Base-by-base conservation (phyloP, 257 asterid species). In the Verbascum thapsus region DNA sequence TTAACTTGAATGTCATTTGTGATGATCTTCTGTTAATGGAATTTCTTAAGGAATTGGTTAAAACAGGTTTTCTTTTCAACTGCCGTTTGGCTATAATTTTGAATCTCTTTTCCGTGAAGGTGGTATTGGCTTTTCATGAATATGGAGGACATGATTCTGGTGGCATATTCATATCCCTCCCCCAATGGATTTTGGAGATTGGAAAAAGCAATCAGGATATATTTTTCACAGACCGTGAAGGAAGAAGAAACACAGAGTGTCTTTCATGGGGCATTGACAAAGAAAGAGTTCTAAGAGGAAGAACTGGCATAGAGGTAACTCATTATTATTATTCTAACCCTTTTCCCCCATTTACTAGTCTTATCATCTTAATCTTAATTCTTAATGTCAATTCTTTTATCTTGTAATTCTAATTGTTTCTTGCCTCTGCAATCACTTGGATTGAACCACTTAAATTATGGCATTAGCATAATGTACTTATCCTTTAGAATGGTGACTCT, bases 231-330 rank as follows among this genome's bases (percentile, higher is more conserved):
- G 92, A 84, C 52, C 87, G 87, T 61, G 87, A 78, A 80, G 89
- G 95, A 69, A 81, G 95, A 76, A 81, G 95, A 76, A 87, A 81
- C 62, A 72, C 80, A 2, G 95, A 84, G 74, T 84, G 89, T 76
- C 89, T 87, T 26, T 84, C 95, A 17, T 87, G 95, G 95, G 87
- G 92, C 58, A 70, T 84, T 35, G 92, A 87, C 73, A 84, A 78
- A 76, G 87, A 84, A 65, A 78, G 95, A 37, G 87, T 87, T 41
- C 79, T 87, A 69, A 78, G 76, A 66, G 91, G 91, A 74, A 80
- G 95, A 75, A 87, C 89, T 54, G 89, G 87, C 72, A 68, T 81
- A 40, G 95, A 87, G 89, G 95, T 84, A 79, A 61, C 41, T 26
- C 45, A 51, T 20, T 69, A 13, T 71, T 32, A 19, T 58, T 40